A percentile compares a stretch with the other conserved stretches of the same genome.
These are phyloP conservation scores for Termitomyces titanicus DNA, from an alignment of 768 basidiomycete genomes.

Conservation along the genomic window DNA sequence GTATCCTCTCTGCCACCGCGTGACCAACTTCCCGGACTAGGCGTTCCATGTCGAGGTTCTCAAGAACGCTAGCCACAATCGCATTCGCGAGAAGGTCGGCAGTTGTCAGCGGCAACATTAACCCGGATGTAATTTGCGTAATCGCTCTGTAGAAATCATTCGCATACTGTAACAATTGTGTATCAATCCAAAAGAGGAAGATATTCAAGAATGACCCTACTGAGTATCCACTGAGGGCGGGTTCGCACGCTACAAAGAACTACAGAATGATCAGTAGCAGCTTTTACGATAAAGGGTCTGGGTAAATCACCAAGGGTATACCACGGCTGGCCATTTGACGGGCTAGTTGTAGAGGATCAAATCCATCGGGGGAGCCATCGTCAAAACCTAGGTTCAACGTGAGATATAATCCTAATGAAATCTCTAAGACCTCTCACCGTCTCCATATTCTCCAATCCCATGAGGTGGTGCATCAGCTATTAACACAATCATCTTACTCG, in stretches of 20 bases:
- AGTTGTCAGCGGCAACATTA: slow-evolving; percentile 95
- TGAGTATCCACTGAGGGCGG: slow-evolving; percentile 89
- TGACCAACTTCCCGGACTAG: slow-evolving; percentile 92
- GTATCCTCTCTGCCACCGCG: slow-evolving; percentile 88
- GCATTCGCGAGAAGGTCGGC: slow-evolving; percentile 93
- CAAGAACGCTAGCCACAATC: slow-evolving; percentile 93
- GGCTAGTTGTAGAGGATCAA: slow-evolving; percentile 85
- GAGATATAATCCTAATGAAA: slow-evolving; percentile 7
- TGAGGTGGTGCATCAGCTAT: slow-evolving; percentile 98
- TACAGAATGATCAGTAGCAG: slow-evolving; percentile 26
- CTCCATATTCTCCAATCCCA: slow-evolving; percentile 95
- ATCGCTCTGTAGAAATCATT: slow-evolving; percentile 95
- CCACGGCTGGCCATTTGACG: slow-evolving; percentile 88
- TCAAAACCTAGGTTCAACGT: slow-evolving; percentile 66
- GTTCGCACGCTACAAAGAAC: slow-evolving; percentile 99
- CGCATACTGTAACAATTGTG: slow-evolving; percentile 53
- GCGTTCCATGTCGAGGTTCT: slow-evolving; percentile 98
- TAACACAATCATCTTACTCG: slow-evolving; percentile 94
- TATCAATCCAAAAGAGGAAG: not conserved
- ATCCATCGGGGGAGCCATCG: slow-evolving; percentile 90
- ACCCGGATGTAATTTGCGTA: slow-evolving; percentile 87
- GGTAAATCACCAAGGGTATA: slow-evolving; percentile 69
- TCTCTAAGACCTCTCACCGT: slow-evolving; percentile 53
- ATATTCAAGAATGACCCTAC: slow-evolving; percentile 38
- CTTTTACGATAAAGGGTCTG: slow-evolving; percentile 1